phyloP scores from a whole-genome alignment of 2,329 filamentous ascomycete genomes.

The Exserohilum rostratum region DNA sequence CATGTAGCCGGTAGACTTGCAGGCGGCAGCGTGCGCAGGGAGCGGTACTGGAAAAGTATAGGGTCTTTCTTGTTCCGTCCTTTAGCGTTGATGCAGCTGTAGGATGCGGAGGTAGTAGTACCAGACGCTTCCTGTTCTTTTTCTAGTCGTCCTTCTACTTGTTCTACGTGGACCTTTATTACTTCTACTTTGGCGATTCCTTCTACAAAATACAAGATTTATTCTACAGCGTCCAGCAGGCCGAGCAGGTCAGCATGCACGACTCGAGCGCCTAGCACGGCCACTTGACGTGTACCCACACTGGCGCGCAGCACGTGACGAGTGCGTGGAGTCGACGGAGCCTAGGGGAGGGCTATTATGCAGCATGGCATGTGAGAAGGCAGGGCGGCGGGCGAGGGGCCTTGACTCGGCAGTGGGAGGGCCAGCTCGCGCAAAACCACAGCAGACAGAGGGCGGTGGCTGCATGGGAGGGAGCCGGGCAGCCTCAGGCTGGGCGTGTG shows the following conservation, averaged over 20 bases:
- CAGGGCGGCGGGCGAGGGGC: background rate
- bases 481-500: no score
- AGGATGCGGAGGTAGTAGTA: constrained; percentile 17
- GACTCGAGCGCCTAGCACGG: constrained; percentile 14
- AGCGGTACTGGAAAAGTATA: constrained; percentile 11
- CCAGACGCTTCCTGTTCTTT: constrained; percentile 19
- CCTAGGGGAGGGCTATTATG: no score
- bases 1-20: constrained; percentile 15
- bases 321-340: constrained; percentile 10
- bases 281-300: constrained; percentile 6
- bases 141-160: background rate
- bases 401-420: background rate
- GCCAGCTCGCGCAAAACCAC: background rate
- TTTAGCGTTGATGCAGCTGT: constrained; percentile 38
- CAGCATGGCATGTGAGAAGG: background rate
- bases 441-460: background rate
- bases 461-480: background rate
- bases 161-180: background rate
- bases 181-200: constrained; percentile 16
- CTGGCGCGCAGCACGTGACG: constrained; percentile 14
- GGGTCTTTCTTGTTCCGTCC: constrained; percentile 29
- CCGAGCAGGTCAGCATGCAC: background rate
- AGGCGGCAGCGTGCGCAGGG: constrained; percentile 9
- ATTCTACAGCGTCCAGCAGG: constrained; percentile 3
- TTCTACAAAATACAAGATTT: constrained; percentile 26